Conservation (phyloP, 208 protist genomes). For the Acanthamoeba lenticulata region DNA sequence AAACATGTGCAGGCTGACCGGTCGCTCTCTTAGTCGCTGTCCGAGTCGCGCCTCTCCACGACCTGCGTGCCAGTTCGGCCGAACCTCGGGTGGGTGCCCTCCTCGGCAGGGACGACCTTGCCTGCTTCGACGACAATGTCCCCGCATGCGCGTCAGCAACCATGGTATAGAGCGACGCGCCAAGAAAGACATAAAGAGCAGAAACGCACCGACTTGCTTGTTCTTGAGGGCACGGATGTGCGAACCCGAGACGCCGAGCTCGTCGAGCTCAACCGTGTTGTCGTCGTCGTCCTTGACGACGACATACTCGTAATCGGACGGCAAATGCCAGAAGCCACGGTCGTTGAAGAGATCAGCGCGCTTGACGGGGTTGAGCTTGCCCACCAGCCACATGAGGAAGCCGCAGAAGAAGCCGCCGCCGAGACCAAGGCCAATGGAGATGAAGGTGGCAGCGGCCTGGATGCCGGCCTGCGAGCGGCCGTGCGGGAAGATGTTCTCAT, state of each 20-base stretch:
- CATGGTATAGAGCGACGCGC: too few relatives aligned
- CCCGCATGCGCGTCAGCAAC: too few relatives aligned
- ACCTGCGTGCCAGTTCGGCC: background rate
- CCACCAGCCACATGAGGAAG: constrained; percentile 12
- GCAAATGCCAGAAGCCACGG: constrained; percentile 2
- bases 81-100: background rate
- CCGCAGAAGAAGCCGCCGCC: background rate
- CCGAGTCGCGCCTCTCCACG: background rate
- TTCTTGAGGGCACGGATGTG: constrained; percentile 17
- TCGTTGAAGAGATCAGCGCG: constrained; percentile 41
- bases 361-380: constrained; percentile 20
- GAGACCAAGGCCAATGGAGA: background rate
- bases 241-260: background rate
- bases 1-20: too few relatives aligned
- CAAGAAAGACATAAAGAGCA: too few relatives aligned
- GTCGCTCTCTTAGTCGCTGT: constrained; percentile 24
- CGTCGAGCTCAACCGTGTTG: background rate
- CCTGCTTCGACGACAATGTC: too few relatives aligned
- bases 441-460: background rate
- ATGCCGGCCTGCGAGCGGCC: background rate
- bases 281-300: constrained; percentile 5
- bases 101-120: constrained; percentile 3
- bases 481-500: background rate
- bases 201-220: constrained; percentile 1
- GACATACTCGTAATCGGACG: constrained; percentile 25